Evolutionary conservation across 345 rosid genomes (phyloP), one percentile per base, ranked within the genome.

Genomic region (Mercurialis annua): DNA sequence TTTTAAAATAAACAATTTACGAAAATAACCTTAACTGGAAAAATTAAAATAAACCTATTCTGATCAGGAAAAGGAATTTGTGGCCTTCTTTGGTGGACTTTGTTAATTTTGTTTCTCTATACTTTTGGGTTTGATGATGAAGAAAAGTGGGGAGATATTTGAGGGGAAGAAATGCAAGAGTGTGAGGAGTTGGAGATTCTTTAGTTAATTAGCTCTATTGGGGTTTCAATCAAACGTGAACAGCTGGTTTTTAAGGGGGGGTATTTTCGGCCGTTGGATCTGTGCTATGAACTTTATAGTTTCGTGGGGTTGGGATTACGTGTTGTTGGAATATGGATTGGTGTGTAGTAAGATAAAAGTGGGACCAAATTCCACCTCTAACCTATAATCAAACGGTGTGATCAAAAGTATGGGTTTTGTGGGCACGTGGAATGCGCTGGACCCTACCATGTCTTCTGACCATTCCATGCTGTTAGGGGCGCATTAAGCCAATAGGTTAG

Each of bases 1-100:
- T 52, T 42, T 2, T 34, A 17, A 16, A n/a, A n/a, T n/a, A n/a
- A n/a, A 58, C 1, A 64, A 71, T 33, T 75, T 80, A 84, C 88
- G 48, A 58, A 54, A 76, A 70, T 82, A 62, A 54, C 86, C 86
- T 78, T n/a, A n/a, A n/a, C n/a, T n/a, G n/a, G n/a, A n/a, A n/a
- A n/a, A n/a, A n/a, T n/a, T n/a, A n/a, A n/a, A n/a, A n/a, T n/a
- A n/a, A n/a, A n/a, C n/a, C n/a, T n/a, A n/a, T n/a, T n/a, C n/a
- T n/a, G n/a, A n/a, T n/a, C n/a, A n/a, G n/a, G n/a, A n/a, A n/a
- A 61, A 47, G 68, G 69, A 55, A 33, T 2, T 20, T 53, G 51
- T 0, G 58, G 12, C 68, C 60, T 73, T 59, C 61, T 69, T 58
- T 26, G 3, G 38, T 50, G 18, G 33, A 21, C 20, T 51, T 49